Evolutionary conservation across 1,284 basidiomycete genomes (phyloP).

Genomic region (Ustilago lituana): DNA sequence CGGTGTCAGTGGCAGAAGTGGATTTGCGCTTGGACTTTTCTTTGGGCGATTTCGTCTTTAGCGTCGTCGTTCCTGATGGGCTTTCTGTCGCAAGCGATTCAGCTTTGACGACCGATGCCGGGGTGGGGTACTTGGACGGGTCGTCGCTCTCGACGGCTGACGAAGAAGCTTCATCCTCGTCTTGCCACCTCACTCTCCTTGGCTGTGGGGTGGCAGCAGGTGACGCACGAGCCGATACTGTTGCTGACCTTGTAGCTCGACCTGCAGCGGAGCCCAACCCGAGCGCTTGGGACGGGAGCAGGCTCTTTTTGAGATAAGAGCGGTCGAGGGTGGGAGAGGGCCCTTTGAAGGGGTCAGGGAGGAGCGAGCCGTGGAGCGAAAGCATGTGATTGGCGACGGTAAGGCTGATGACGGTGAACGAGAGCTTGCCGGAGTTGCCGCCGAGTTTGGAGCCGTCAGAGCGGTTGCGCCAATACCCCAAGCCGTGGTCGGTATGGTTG

Average conservation of each 20-base stretch:
- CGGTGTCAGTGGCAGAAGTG: neutral
- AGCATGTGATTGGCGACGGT: constrained; percentile 95
- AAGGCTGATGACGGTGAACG: constrained; percentile 90
- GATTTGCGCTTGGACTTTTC: constrained; percentile 28
- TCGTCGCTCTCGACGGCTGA: constrained; percentile 11
- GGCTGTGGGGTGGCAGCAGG: constrained; percentile 14
- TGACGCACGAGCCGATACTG: neutral
- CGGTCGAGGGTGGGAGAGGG: constrained; percentile 51
- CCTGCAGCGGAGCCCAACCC: constrained; percentile 9
- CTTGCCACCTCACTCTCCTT: constrained; percentile 38
- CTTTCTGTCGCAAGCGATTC: neutral
- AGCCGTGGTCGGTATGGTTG: constrained; percentile 46
- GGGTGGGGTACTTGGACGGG: constrained; percentile 7
- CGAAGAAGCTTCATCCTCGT: constrained; percentile 21
- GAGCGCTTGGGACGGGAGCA: constrained; percentile 35
- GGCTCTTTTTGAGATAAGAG: constrained; percentile 39
- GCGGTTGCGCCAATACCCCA: constrained; percentile 83
- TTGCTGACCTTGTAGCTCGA: neutral
- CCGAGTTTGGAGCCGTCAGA: constrained; percentile 79
- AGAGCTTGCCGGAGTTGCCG: constrained; percentile 75
- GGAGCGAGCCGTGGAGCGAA: constrained; percentile 88
- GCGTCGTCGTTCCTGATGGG: neutral
- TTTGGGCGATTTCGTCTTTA: neutral
- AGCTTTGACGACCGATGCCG: constrained; percentile 8
- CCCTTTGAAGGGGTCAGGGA: constrained; percentile 80